phyloP scores from a whole-genome alignment of 495 filamentous ascomycete genomes.

The Xylaria curta region DNA sequence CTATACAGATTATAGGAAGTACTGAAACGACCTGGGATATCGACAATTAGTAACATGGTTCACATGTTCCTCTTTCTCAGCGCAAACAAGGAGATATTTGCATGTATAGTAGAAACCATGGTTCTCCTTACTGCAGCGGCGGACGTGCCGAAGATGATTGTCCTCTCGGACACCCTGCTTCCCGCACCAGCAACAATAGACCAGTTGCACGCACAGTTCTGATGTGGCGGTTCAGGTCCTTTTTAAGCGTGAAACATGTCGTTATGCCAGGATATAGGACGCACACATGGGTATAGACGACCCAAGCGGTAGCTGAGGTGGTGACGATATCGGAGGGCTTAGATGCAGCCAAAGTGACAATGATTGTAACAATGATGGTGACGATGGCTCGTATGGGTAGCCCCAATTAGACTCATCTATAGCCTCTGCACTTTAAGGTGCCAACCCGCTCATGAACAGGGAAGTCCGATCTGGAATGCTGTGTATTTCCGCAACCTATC shows the following conservation, averaged over 20 bases:
- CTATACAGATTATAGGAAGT: no score
- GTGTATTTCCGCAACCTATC: background rate
- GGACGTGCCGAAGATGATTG: slow-evolving; percentile 1
- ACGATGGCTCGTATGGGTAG: background rate
- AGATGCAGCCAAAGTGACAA: background rate
- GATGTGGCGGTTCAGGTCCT: background rate
- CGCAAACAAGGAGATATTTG: background rate
- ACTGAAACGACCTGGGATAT: background rate
- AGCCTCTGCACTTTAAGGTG: background rate
- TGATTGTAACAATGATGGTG: no score
- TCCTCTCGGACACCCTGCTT: background rate
- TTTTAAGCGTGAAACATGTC: background rate
- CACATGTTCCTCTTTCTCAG: background rate
- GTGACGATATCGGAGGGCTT: background rate
- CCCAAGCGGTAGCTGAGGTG: background rate
- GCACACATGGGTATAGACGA: background rate
- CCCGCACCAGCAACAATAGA: background rate
- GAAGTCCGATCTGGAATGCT: background rate
- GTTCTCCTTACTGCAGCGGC: background rate
- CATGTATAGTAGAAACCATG: background rate
- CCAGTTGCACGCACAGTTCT: background rate
- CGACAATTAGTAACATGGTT: background rate
- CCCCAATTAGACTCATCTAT: background rate
- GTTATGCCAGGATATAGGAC: background rate
- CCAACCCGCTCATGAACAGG: background rate